Evolutionary conservation across 2,329 filamentous ascomycete species (phyloP), one percentile per base, ranked within the genome.

Genomic region (Graphilbum ipis-grandicollis): DNA sequence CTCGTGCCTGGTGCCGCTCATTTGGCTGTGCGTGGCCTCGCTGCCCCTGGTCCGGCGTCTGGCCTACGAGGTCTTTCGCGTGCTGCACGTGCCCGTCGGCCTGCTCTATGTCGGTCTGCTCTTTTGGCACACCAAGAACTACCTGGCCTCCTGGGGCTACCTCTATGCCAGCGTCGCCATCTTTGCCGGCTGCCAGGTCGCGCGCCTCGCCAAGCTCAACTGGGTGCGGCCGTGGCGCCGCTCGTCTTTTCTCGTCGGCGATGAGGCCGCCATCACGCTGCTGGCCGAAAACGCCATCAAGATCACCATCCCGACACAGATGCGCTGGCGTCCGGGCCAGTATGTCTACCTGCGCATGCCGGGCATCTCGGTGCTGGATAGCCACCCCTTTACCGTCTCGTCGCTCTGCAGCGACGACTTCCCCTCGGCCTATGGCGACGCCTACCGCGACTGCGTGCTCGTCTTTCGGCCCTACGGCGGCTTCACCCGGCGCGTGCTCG

Each of bases 71-170:
- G 56, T 84, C 1, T 96, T 96, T 50, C 74, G 88, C 15, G 56
- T 78, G 22, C 60, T 93, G 3, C 88, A 96, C 51, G 71, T 86
- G 0, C 85, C 88, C 0, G 78, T 84, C 9, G 78, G 83, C 1
- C 69, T 86, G 29, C 62, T 81, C 13, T 93, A 90, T 50, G 62
- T 94, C 7, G 86, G 68, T 2, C 69, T 93, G 52, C 66, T 96
- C 21, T 93, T 96, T 59, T 96, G 88, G 88, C 88, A 96, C 55
- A 90, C 82, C 48, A 80, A 86, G 56, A 93, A 94, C 56, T 93
- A 81, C 47, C 68, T 94, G 28, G 77, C 76, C 38, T 93, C 86
- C 0, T 94, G 86, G 86, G 65, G 72, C 50, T 96, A 94, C 50
- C 70, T 96, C 3, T 92, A 73, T 49, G 74, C 82, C 2, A 90